Evolutionary conservation across 2,329 filamentous ascomycete species (phyloP).

Genomic region (Zasmidium citrigriseum): DNA sequence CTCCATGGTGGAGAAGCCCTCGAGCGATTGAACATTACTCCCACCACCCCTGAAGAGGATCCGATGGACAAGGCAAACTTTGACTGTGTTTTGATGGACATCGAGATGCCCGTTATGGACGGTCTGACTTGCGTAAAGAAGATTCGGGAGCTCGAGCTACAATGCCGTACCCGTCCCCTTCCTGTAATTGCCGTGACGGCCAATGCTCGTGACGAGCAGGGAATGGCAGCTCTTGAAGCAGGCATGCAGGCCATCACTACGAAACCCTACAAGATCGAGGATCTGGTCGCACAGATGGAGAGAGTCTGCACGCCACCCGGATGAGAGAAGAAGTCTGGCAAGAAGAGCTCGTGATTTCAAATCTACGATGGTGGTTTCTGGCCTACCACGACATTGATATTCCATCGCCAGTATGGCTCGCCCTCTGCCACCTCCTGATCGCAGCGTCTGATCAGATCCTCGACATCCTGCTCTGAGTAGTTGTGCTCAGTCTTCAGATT

Average conservation of each 20-base stretch:
- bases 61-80: slow-evolving; percentile 12
- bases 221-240: slow-evolving; percentile 24
- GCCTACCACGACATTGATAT: slow-evolving; percentile 3
- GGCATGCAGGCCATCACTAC: slow-evolving; percentile 28
- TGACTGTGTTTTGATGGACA: slow-evolving; percentile 31
- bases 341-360: too few relatives aligned
- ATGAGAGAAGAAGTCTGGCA: background rate
- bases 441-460: background rate
- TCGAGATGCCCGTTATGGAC: slow-evolving; percentile 36
- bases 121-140: slow-evolving; percentile 27
- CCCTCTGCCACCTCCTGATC: background rate
- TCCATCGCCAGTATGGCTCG: background rate
- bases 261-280: slow-evolving; percentile 26
- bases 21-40: slow-evolving; percentile 20
- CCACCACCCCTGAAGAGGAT: background rate
- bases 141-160: slow-evolving; percentile 29
- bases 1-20: slow-evolving; percentile 31
- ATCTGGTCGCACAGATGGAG: slow-evolving; percentile 22
- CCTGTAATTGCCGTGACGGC: slow-evolving; percentile 34
- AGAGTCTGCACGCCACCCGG: slow-evolving; percentile 3
- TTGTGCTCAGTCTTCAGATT: background rate
- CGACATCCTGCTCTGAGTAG: background rate
- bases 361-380: background rate
- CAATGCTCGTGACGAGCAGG: slow-evolving; percentile 32
- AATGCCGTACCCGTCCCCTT: slow-evolving; percentile 16